Conservation (phyloP, 1,284 basidiomycete species). For the Microbotryomycetes sp. region DNA sequence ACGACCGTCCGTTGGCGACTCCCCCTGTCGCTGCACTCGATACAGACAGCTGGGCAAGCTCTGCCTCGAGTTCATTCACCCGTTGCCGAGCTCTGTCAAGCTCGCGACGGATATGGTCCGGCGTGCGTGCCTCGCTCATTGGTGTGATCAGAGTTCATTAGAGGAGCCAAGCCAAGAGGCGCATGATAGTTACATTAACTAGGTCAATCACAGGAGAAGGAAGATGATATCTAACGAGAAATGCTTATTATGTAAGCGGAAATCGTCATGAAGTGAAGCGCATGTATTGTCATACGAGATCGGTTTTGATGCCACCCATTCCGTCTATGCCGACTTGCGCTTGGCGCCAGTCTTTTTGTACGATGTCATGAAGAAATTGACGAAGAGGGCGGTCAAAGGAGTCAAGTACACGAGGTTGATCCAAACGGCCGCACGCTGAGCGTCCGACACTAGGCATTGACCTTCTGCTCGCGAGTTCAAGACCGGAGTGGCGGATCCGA, state of each 20-base stretch:
- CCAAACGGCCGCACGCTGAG: conserved; percentile 16
- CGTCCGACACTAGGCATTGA: conserved; percentile 19
- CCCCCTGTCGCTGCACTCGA: no score
- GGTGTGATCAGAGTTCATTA: no score
- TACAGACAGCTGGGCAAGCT: conserved; percentile 6
- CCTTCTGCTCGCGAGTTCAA: conserved; percentile 2
- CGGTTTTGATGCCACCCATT: no score
- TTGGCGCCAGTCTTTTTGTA: background rate
- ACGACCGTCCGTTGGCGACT: background rate
- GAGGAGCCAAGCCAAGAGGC: no score
- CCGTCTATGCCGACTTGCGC: background rate
- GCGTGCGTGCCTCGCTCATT: background rate
- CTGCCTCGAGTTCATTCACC: conserved; percentile 10
- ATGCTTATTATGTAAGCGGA: no score
- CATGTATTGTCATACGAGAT: no score
- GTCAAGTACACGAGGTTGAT: conserved; percentile 22
- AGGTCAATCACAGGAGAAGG: no score
- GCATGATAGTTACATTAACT: no score
- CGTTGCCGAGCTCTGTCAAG: background rate
- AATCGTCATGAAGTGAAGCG: no score
- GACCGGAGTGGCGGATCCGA: background rate
- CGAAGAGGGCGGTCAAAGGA: conserved; percentile 3
- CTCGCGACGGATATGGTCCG: background rate
- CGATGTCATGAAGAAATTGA: background rate
- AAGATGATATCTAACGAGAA: no score